Base-by-base conservation (phyloP, 169 alveolate species). In the Eimeria sp. region DNA sequence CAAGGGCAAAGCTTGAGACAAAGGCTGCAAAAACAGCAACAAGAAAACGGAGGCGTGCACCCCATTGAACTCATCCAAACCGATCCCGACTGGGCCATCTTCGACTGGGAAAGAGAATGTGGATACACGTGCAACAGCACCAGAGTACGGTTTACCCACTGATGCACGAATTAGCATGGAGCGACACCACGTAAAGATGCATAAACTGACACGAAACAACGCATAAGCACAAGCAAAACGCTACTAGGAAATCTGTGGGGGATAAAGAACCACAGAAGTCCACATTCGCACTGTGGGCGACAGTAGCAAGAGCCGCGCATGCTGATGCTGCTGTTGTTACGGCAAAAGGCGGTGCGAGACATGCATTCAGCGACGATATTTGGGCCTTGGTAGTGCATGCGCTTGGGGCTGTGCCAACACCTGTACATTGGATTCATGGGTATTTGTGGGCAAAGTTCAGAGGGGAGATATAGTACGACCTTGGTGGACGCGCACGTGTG, bases 1-100 rank as follows among this genome's bases (percentile, higher is more conserved):
- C 95, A 96, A 77, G 95, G 96, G 46, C 97, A 71, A 43, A 76
- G 94, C 97, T 97, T 33, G 91, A 96, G 90, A 85, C 97, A 94
- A 83, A 60, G 95, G 37, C 95, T 91, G 58, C 85, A 91, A 43
- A 60, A 64, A 33, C 94, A 87, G 25, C 91, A 83, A 56, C 66
- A 78, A 52, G 90, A 56, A 30, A 64, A 33, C n/a, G 52, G 94
- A 76, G 82, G 94, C 82, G 83, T 64, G 20, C 94, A 87, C 52
- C 94, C 94, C 66, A 66, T 66, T 25, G 94, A 64, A n/a, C 82
- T 87, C 16, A 76, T 87, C 33, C 94, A 66, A 54, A 83, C 90
- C 25, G 90, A 83, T 27, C 90, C 90, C 23, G 90, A 83, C 64
- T 83, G 90, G 90, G 90, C 90, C 64, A 56, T 83, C 77, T 83